These are phyloP conservation scores for Cercophora sp. DNA, from an alignment of 495 filamentous ascomycete genomes.

Conservation along the genomic window DNA sequence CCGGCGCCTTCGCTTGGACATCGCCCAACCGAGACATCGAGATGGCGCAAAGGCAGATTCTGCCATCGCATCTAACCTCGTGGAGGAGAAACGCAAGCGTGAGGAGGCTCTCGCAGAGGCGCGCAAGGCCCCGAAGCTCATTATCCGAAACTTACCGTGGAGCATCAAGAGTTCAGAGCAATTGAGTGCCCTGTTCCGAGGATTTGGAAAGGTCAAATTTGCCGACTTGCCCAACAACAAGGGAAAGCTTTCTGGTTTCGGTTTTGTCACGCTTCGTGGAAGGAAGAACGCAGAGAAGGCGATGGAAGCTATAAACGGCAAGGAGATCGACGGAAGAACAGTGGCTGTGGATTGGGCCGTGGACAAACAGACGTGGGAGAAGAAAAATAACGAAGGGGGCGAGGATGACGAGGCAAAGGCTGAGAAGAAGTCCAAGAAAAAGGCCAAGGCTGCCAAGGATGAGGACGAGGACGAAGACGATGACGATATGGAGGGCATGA, in stretches of 20 bases:
- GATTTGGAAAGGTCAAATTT: slow-evolving; percentile 85
- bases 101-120: slow-evolving; percentile 51
- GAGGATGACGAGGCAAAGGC: slow-evolving; percentile 29
- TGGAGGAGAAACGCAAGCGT: slow-evolving; percentile 54
- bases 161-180: slow-evolving; percentile 84
- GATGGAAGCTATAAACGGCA: slow-evolving; percentile 79
- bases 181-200: slow-evolving; percentile 69
- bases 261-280: slow-evolving; percentile 84
- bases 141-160: slow-evolving; percentile 95
- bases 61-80: slow-evolving; percentile 26
- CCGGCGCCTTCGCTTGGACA: slow-evolving; percentile 75
- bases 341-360: slow-evolving; percentile 96
- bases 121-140: slow-evolving; percentile 71
- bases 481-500: slow-evolving; percentile 30
- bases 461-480: slow-evolving; percentile 44
- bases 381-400: slow-evolving; percentile 33
- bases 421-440: slow-evolving; percentile 54
- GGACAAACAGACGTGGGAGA: slow-evolving; percentile 81
- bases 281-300: slow-evolving; percentile 91
- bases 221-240: slow-evolving; percentile 74
- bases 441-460: slow-evolving; percentile 48
- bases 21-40: slow-evolving; percentile 81
- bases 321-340: slow-evolving; percentile 77
- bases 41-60: slow-evolving; percentile 46
- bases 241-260: slow-evolving; percentile 76